Evolutionary conservation across 139 green algal species (phyloP), one percentile per base, ranked within the genome.

Genomic region (Chlorella sp.): DNA sequence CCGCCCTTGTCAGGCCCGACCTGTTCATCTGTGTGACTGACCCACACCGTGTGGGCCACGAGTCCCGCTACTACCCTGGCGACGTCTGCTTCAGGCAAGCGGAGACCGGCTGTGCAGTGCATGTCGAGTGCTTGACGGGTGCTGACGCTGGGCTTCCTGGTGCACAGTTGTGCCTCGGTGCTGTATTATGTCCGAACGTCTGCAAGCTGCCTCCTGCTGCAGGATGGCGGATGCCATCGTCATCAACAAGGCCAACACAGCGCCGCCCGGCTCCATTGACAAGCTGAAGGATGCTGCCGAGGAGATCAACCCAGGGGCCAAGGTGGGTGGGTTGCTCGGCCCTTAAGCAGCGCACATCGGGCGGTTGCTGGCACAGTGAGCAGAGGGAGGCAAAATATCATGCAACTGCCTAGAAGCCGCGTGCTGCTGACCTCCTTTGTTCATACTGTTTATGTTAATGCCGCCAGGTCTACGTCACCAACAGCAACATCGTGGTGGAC

Each of bases 171-270:
- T n/a, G n/a, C n/a, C n/a, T n/a, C n/a, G n/a, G n/a, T n/a, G n/a
- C n/a, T n/a, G n/a, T n/a, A n/a, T n/a, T n/a, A n/a, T n/a, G n/a
- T n/a, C n/a, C n/a, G n/a, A n/a, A n/a, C n/a, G n/a, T n/a, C n/a
- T n/a, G n/a, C n/a, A n/a, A n/a, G n/a, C n/a, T n/a, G n/a, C n/a
- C 7, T 55, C 72, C 47, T 3, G 23, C 47, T 30, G 73, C 73
- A 80, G 80, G 55, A 85, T 86, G 65, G 86, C 86, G 13, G 81
- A 87, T 36, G 78, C 70, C 30, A 78, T 92, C 56, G 70, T 92
- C 9, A 82, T 92, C 57, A 92, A 92, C 84, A 92, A 92, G 81
- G 89, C 87, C 51, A 91, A 92, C 87, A 92, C 87, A 39, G 89
- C 89, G 16, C 84, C 87, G 16, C n/a, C 44, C 23, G 87, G 72